A percentile compares a stretch with the other conserved stretches of the same genome.
Conservation (phyloP, 202 grass and related monocot genomes). For the Tripidium arundinaceum region DNA sequence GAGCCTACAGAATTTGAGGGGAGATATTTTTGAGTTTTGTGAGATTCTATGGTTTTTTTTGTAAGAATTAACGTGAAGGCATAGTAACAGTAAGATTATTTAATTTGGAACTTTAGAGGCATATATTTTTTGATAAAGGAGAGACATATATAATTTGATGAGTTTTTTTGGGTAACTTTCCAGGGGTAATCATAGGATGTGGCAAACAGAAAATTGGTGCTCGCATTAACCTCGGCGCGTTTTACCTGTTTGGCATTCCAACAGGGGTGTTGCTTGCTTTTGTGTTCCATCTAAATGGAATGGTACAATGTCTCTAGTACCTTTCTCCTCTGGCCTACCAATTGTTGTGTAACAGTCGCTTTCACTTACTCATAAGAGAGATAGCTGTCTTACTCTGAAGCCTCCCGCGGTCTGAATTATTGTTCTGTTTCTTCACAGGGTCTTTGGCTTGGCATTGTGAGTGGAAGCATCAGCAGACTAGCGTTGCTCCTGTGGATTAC, state of each 20-base stretch:
- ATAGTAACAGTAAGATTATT: too few relatives aligned
- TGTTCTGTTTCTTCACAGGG: constrained; percentile 33
- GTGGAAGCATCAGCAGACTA: constrained; percentile 45
- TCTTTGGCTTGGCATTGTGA: constrained; percentile 68
- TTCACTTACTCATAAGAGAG: background rate
- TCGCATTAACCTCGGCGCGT: constrained; percentile 1
- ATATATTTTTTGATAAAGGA: too few relatives aligned
- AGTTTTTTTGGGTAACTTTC: background rate
- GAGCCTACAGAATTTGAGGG: too few relatives aligned
- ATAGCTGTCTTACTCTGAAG: background rate
- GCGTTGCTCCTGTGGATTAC: constrained; percentile 40
- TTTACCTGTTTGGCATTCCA: constrained; percentile 24
- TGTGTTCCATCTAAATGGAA: constrained; percentile 40
- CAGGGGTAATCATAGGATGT: constrained; percentile 4
- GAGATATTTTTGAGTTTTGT: too few relatives aligned
- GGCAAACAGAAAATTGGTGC: constrained; percentile 24
- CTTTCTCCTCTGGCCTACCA: background rate
- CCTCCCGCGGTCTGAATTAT: background rate
- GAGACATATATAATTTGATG: too few relatives aligned
- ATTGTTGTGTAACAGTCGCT: background rate
- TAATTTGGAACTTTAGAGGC: too few relatives aligned
- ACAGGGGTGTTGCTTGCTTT: constrained; percentile 19
- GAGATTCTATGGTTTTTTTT: too few relatives aligned
- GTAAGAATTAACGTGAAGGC: too few relatives aligned
- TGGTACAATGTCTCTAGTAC: constrained; percentile 26